Base-by-base conservation (phyloP, 2,329 filamentous ascomycete genomes). In the Fusarium oligoseptatum region DNA sequence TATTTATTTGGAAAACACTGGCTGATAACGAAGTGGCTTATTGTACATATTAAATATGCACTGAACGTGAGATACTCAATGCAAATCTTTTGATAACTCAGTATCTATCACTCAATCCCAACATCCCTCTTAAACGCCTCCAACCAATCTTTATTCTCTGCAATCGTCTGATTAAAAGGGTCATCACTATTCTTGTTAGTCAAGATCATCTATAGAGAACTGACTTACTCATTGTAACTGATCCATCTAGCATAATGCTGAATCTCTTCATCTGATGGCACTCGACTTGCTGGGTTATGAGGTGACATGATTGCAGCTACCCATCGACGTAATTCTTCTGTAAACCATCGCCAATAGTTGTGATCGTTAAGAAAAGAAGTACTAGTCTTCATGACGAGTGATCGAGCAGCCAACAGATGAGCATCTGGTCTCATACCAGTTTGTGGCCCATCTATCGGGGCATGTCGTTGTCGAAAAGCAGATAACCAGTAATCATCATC, bases 201-300 rank as follows among this genome's bases (percentile, higher is more conserved):
- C 1, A 6, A 2, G 7, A 6, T 6, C 12, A 8, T 2, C 4
- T 8, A 0, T 2, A 1, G 11, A 11, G 1, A 45, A 41, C 12
- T 45, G 2, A 69, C 77, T 55, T 70, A 79, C 77, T 78, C 76
- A 3, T 79, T 76, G 17, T 76, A 79, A n/a, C 71, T 73, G 3
- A 79, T 72, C 75, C 77, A 79, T 7, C 77, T 68, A 0, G 77
- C 77, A n/a, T 79, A 78, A 34, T 79, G 77, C 2, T 79, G 77
- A 9, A 79, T 78, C 48, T 79, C 77, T 27, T 76, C 70, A 8
- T 79, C 77, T 0, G 75, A 71, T 1, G 77, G 77, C 0, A 79
- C 60, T 3, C 78, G 67, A 22, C 69, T 72, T 0, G 74, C 71
- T 0, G 77, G 77, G 2, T 79, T 79, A 10, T 79, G 73, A 0